These are phyloP conservation scores for Diaporthe eres DNA, from an alignment of 2,329 filamentous ascomycete species.

Conservation along the genomic window DNA sequence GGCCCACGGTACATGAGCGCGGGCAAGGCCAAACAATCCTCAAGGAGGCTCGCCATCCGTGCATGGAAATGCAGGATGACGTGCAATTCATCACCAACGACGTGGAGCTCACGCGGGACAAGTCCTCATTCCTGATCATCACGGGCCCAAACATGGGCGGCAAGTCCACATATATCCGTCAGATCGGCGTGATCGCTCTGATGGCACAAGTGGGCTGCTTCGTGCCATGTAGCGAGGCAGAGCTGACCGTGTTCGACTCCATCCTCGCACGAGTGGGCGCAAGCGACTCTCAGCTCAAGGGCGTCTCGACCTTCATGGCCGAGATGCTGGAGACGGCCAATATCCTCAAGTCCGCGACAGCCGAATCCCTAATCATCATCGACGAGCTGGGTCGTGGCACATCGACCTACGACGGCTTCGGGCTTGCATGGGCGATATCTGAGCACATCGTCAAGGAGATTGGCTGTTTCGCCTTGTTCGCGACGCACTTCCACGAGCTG, in stretches of 20 bases:
- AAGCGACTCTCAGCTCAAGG: constrained; percentile 96
- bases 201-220: constrained; percentile 99
- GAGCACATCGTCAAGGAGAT: constrained; percentile 98
- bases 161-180: constrained; percentile 98
- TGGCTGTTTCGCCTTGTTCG: constrained; percentile 93
- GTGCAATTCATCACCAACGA: constrained; percentile 99
- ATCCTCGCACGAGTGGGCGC: constrained; percentile 97
- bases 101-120: constrained; percentile 81
- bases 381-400: constrained; percentile 97
- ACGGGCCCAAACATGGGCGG: constrained; percentile 99
- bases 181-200: constrained; percentile 95
- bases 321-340: constrained; percentile 99
- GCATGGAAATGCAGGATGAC: constrained; percentile 99
- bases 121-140: constrained; percentile 94
- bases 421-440: constrained; percentile 98
- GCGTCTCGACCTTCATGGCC: constrained; percentile 99
- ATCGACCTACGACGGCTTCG: constrained; percentile 98
- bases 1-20: constrained; percentile 90
- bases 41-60: constrained; percentile 95
- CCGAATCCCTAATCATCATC: constrained; percentile 97
- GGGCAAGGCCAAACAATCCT: constrained; percentile 90
- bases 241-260: constrained; percentile 95
- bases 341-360: constrained; percentile 96
- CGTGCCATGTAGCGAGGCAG: constrained; percentile 90
- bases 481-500: constrained; percentile 98